These are phyloP conservation scores for Psidium friedrichsthalianum DNA, from an alignment of 345 rosid species.

Conservation along the genomic window DNA sequence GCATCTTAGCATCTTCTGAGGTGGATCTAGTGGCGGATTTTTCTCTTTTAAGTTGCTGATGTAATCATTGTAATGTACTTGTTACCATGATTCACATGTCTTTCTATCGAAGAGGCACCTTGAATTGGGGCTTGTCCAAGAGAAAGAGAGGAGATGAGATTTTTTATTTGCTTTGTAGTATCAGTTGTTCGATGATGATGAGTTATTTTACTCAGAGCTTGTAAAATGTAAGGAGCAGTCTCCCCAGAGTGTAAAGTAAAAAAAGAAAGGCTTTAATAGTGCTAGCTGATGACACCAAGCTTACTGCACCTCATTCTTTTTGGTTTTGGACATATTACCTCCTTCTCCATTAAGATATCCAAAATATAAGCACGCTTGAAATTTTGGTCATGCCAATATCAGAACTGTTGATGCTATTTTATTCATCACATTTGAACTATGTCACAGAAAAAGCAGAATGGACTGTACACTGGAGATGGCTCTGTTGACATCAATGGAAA, in stretches of 20 bases:
- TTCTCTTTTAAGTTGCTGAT: not conserved
- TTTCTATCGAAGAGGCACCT: not conserved
- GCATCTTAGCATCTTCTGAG: not conserved
- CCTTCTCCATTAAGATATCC: not conserved
- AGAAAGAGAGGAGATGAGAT: not conserved
- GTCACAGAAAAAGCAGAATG: constrained; percentile 24
- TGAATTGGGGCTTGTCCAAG: not conserved
- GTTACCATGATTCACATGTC: not conserved
- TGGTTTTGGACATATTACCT: not conserved
- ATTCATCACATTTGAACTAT: not conserved
- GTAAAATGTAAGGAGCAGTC: not conserved
- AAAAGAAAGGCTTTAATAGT: not conserved
- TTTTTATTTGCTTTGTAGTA: not conserved
- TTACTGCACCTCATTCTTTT: not conserved
- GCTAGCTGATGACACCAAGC: not conserved
- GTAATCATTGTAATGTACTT: not conserved
- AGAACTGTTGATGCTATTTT: not conserved
- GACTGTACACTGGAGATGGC: constrained; percentile 77
- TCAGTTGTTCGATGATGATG: not conserved
- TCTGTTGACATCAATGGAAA: constrained; percentile 68
- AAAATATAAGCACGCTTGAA: not conserved
- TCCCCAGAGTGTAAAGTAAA: not conserved
- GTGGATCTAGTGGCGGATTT: not conserved
- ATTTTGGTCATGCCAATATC: not conserved
- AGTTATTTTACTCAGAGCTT: not conserved